Evolutionary conservation across 495 filamentous ascomycete genomes (phyloP), one percentile per base, ranked within the genome.

Genomic region (Podospora pseudocomata): DNA sequence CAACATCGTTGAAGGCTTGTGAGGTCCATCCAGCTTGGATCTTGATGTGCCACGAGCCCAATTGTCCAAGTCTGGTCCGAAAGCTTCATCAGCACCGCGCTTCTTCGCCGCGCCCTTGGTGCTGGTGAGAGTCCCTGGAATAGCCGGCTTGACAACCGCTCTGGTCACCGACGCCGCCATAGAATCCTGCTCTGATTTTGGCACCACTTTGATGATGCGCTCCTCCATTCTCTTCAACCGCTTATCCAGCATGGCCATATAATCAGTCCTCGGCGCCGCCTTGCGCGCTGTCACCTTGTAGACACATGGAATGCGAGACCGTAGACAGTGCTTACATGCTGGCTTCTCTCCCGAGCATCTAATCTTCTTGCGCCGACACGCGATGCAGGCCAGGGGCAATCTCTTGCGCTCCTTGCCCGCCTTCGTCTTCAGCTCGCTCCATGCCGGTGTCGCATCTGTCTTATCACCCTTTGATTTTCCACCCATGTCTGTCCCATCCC

Each of bases 181-280:
- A 16, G 83, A 75, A 55, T 86, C 84, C 63, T 86, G 84, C 71
- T 95, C 92, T 39, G 92, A 87, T 73, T 93, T 96, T 5, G 95
- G 95, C 19, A 99, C 90, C 65, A 93, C 90, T 77, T 97, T 97
- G 81, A 97, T 96, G 57, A 99, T 93, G 56, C 94, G 89, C 73
- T 99, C 95, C 78, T 99, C 95, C 95, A 99, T 99, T 64, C 93
- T 82, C 81, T 92, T 94, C 67, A 95, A 77, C 65, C 94, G 83
- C 78, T 96, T 96, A 78, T 99, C 95, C 70, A 98, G 79, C 94
- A 97, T 99, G 18, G 94, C 94, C 95, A 98, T 99, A 78, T 98
- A 99, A 77, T 98, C 95, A 18, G 94, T 97, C 66, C 95, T 86
- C 53, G 95, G 94, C n/a, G 94, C 93, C 2, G 93, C 94, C 77